These are phyloP conservation scores for Obelidium mucronatum DNA, from an alignment of 192 early-diverging fungal genomes.

Conservation along the genomic window DNA sequence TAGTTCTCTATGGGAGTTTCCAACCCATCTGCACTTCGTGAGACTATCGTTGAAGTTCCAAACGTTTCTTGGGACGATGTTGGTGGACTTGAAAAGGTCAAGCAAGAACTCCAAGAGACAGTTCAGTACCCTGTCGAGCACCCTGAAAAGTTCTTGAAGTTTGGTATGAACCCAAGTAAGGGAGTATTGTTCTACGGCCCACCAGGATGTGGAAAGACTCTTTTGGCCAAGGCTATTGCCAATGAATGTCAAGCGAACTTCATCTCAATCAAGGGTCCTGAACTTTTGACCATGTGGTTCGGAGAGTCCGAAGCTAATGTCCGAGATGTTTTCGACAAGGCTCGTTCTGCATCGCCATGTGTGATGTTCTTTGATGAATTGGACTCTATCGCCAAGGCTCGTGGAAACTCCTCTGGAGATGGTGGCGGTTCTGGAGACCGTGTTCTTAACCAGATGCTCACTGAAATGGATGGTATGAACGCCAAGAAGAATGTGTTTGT, in stretches of 20 bases:
- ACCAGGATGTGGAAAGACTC: slow-evolving; percentile 97
- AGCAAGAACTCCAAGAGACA: slow-evolving; percentile 97
- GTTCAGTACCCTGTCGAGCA: slow-evolving; percentile 99
- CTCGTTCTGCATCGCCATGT: slow-evolving; percentile 95
- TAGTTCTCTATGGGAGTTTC: slow-evolving; percentile 89
- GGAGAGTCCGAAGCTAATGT: slow-evolving; percentile 99
- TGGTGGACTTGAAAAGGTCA: slow-evolving; percentile 97
- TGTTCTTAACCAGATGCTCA: slow-evolving; percentile 98
- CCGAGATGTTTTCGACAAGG: slow-evolving; percentile 99
- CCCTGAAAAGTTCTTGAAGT: slow-evolving; percentile 99
- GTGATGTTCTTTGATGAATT: slow-evolving; percentile 99
- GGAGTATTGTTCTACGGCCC: slow-evolving; percentile 99
- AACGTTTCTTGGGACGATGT: slow-evolving; percentile 95
- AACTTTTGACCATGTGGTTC: slow-evolving; percentile 99
- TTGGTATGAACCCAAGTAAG: slow-evolving; percentile 96
- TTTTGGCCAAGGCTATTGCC: slow-evolving; percentile 99
- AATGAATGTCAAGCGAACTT: slow-evolving; percentile 99
- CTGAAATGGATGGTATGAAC: slow-evolving; percentile 99
- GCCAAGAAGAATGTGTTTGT: slow-evolving; percentile 99
- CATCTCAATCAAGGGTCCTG: slow-evolving; percentile 99
- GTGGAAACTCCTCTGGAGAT: slow-evolving; percentile 81
- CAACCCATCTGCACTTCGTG: slow-evolving; percentile 98
- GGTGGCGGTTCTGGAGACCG: slow-evolving; percentile 95
- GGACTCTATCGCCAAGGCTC: slow-evolving; percentile 97
- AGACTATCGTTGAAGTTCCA: slow-evolving; percentile 97